These are phyloP conservation scores for Acanthamoeba healyi DNA, from an alignment of 208 protist species.

Conservation along the genomic window DNA sequence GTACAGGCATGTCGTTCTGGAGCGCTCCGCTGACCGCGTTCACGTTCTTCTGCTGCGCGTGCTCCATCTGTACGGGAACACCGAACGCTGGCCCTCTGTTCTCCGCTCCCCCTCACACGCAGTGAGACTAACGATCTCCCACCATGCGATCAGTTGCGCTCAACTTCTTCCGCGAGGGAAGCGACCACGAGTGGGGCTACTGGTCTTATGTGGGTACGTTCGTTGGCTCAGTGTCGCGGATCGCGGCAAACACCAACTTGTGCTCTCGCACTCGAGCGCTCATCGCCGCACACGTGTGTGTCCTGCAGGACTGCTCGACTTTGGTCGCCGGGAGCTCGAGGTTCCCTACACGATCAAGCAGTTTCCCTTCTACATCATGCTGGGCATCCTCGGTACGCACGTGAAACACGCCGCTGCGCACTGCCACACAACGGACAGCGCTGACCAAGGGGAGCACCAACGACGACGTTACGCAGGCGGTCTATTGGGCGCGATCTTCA, in stretches of 20 bases:
- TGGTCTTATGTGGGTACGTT: conserved; percentile 46
- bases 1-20: conserved; percentile 55
- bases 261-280: too few relatives aligned
- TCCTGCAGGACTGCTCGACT: background rate
- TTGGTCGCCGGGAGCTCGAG: background rate
- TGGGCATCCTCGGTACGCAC: conserved; percentile 1
- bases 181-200: conserved; percentile 21
- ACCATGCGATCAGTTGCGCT: background rate
- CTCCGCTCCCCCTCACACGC: too few relatives aligned
- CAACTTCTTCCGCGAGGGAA: conserved; percentile 48
- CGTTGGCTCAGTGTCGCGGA: too few relatives aligned
- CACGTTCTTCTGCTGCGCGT: conserved; percentile 52
- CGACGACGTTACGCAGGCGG: background rate
- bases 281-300: too few relatives aligned
- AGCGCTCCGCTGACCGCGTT: conserved; percentile 31
- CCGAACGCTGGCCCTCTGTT: background rate
- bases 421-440: too few relatives aligned
- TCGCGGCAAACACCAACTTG: too few relatives aligned
- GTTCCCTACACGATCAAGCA: conserved; percentile 46
- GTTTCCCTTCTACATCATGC: conserved; percentile 59
- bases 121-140: too few relatives aligned
- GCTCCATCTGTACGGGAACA: conserved; percentile 1
- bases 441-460: background rate
- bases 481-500: conserved; percentile 40
- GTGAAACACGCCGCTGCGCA: background rate